These are phyloP conservation scores for Cryptococcus sp. DNA, from an alignment of 1,284 basidiomycete species.

Conservation along the genomic window DNA sequence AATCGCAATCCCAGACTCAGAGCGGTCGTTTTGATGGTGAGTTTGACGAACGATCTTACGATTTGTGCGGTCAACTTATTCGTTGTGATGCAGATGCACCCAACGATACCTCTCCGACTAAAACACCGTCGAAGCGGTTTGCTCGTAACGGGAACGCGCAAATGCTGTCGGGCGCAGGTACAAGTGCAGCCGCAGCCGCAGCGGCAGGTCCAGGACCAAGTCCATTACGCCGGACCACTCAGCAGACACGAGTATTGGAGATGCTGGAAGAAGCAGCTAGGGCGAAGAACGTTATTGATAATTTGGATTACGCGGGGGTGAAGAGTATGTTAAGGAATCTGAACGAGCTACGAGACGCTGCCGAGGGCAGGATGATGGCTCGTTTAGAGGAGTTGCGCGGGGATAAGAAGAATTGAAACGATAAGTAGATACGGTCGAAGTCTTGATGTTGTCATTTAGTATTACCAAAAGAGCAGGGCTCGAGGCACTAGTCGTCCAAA, in stretches of 20 bases:
- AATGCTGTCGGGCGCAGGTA: too few relatives aligned
- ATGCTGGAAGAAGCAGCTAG: slow-evolving; percentile 30
- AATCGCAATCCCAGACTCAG: slow-evolving; percentile 9
- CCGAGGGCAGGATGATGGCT: slow-evolving; percentile 18
- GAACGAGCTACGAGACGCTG: slow-evolving; percentile 32
- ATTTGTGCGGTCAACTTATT: neutral
- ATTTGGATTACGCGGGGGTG: slow-evolving; percentile 36
- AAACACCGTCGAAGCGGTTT: neutral
- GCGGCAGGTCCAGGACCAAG: neutral
- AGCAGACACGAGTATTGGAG: slow-evolving; percentile 30
- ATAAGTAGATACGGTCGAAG: neutral
- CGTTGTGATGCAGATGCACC: slow-evolving; percentile 10
- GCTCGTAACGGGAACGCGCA: too few relatives aligned
- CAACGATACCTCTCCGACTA: slow-evolving; percentile 3
- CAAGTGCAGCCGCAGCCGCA: too few relatives aligned
- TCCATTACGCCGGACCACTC: slow-evolving; percentile 19
- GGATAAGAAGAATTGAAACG: neutral
- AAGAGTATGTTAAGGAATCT: slow-evolving; percentile 26
- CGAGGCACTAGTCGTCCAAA: too few relatives aligned
- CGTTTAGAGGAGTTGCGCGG: slow-evolving; percentile 15
- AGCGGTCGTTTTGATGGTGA: slow-evolving; percentile 32
- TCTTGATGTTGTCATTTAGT: too few relatives aligned
- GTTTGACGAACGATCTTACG: neutral
- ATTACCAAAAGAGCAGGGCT: too few relatives aligned
- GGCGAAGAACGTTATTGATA: slow-evolving; percentile 23